Percentiles rank a stretch among this genome's conserved stretches.
These are phyloP conservation scores for Dichotomopilus funicola DNA, from an alignment of 2,329 filamentous ascomycete species.

Conservation along the genomic window DNA sequence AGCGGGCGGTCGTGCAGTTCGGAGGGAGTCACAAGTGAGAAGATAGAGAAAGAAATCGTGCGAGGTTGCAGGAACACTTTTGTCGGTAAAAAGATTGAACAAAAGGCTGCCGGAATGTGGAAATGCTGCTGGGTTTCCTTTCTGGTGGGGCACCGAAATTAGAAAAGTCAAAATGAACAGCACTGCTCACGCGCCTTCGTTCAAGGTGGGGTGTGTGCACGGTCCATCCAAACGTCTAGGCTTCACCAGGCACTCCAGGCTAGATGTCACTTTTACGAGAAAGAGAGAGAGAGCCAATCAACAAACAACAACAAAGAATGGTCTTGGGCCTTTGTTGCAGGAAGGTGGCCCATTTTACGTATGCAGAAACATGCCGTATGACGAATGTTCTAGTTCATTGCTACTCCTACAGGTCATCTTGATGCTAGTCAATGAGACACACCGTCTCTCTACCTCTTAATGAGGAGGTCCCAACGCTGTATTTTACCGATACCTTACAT, in stretches of 20 bases:
- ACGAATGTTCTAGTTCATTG: no score
- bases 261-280: neutral
- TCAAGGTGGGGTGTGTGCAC: constrained; percentile 8
- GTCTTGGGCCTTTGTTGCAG: no score
- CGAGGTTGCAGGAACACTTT: neutral
- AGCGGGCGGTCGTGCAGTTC: neutral
- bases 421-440: no score
- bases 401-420: no score
- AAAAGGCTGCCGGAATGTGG: constrained; percentile 14
- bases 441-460: no score
- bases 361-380: no score
- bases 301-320: no score
- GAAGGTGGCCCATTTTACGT: no score
- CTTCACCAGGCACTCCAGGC: neutral
- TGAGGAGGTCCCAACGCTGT: no score
- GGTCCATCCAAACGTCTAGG: neutral
- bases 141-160: constrained; percentile 16
- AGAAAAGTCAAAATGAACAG: constrained; percentile 13
- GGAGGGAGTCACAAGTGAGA: neutral
- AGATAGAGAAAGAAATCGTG: neutral
- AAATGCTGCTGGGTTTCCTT: neutral
- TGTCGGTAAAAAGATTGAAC: neutral
- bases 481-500: neutral
- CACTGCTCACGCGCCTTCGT: constrained; percentile 6
- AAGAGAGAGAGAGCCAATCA: no score